Evolutionary conservation across 495 filamentous ascomycete species (phyloP).

Genomic region (Podospora didyma): DNA sequence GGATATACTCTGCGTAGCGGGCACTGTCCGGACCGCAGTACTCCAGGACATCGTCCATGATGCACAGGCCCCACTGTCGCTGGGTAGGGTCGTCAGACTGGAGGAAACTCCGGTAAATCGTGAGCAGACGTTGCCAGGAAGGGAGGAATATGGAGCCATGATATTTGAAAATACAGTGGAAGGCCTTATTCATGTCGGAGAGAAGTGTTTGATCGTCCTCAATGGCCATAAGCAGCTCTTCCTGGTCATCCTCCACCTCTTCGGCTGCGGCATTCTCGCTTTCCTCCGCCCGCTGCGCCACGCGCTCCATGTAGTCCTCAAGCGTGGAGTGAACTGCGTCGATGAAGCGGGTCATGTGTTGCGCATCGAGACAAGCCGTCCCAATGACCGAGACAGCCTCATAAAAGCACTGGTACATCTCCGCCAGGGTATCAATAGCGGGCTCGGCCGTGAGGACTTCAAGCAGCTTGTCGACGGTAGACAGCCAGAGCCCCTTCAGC

Average conservation of each 20-base stretch:
- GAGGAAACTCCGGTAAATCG: slow-evolving; percentile 82
- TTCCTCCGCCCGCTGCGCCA: slow-evolving; percentile 70
- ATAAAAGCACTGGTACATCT: slow-evolving; percentile 99
- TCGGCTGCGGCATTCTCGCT: slow-evolving; percentile 58
- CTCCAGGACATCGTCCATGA: slow-evolving; percentile 96
- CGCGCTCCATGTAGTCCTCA: slow-evolving; percentile 85
- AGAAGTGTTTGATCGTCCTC: slow-evolving; percentile 97
- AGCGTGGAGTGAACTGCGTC: slow-evolving; percentile 76
- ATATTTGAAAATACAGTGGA: slow-evolving; percentile 98
- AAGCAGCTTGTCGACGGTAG: slow-evolving; percentile 82
- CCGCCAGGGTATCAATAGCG: slow-evolving; percentile 90
- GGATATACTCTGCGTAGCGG: slow-evolving; percentile 78
- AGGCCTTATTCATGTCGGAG: slow-evolving; percentile 99
- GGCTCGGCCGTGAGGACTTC: slow-evolving; percentile 95
- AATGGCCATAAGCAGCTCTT: slow-evolving; percentile 81
- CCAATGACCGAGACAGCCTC: slow-evolving; percentile 95
- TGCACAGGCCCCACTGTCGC: slow-evolving; percentile 96
- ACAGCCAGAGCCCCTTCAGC: slow-evolving; percentile 75
- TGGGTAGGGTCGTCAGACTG: slow-evolving; percentile 82
- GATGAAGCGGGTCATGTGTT: slow-evolving; percentile 84
- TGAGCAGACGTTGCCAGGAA: slow-evolving; percentile 77
- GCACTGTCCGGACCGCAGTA: slow-evolving; percentile 86
- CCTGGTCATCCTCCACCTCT: slow-evolving; percentile 71
- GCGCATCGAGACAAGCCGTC: slow-evolving; percentile 67
- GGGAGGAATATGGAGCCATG: slow-evolving; percentile 79